Evolutionary conservation across 805 yeast species (phyloP), one percentile per base, ranked within the genome.

Genomic region (Saitoella complicata): DNA sequence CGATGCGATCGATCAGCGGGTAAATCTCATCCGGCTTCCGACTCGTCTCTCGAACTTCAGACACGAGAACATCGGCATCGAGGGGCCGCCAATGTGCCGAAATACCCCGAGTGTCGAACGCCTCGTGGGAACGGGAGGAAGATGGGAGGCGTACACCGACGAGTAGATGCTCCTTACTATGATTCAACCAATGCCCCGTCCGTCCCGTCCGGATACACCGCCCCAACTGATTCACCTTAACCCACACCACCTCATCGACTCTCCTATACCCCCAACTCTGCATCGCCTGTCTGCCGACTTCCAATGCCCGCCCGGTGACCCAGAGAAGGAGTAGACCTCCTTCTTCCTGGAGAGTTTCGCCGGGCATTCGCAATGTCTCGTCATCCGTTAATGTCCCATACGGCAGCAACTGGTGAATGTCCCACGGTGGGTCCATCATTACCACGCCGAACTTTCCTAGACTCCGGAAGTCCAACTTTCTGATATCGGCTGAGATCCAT

Each of bases 161-260:
- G 4, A 87, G 61, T 39, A 85, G 65, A 58, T 87, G 96, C 59
- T 87, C 97, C 54, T 87, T 87, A 0, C 95, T 81, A 61, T 87
- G 97, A 57, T 87, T 87, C 44, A 87, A 67, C 97, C 97, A 87
- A 59, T 87, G 97, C 0, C 97, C 97, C 0, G 97, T 87, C 51
- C 96, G 66, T 1, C 97, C 97, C 0, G 97, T 88, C 48, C 93
- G 86, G 38, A 87, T 86, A 0, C 95, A 87, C 48, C 94, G 67
- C 13, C 79, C 75, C 49, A 88, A 63, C 58, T 88, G 96, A 59
- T 87, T 87, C 5, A 91, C 75, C 59, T 87, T 87, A 47, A 85
- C 72, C 97, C 97, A 87, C 6, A 87, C 73, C 49, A 87, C 61
- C 58, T 87, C 96, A 58, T 86, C 88, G 21, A 73, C 63, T 5